Conservation (phyloP, 306 rosid genomes). For the Mimosa pudica region DNA sequence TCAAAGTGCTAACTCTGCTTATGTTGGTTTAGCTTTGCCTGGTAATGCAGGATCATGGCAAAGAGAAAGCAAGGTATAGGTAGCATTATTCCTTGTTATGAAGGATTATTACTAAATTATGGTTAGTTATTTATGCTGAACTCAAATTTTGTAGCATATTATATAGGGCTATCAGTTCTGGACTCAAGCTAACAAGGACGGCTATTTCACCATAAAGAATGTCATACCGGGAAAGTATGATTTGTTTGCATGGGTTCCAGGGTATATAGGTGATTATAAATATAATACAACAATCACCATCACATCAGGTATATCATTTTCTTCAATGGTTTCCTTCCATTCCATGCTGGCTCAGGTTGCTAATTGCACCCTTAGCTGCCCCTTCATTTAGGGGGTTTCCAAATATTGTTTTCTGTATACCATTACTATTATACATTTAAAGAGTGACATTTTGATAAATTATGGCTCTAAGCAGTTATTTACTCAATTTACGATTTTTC, state of each 20-base stretch:
- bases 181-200: slow-evolving; percentile 57
- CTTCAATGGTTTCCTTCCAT: no score
- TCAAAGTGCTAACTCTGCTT: slow-evolving; percentile 45
- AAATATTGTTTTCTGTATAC: no score
- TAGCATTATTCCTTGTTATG: background rate
- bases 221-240: slow-evolving; percentile 72
- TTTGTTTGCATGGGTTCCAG: slow-evolving; percentile 80
- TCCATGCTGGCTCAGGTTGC: no score
- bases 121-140: slow-evolving; percentile 64
- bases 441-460: no score
- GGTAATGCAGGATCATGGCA: slow-evolving; percentile 87
- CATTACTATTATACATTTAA: no score
- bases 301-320: slow-evolving; percentile 41
- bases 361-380: no score
- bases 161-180: slow-evolving; percentile 93
- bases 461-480: no score
- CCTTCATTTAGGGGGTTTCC: no score
- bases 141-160: slow-evolving; percentile 18
- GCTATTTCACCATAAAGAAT: slow-evolving; percentile 57
- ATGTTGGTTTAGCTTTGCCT: slow-evolving; percentile 72
- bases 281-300: slow-evolving; percentile 51
- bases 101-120: background rate
- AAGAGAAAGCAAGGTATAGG: slow-evolving; percentile 68
- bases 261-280: slow-evolving; percentile 76
- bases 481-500: no score